Percentiles rank a stretch among this genome's conserved stretches.
Evolutionary conservation across 2,329 filamentous ascomycete genomes (phyloP).

Genomic region (Apiospora aurea): DNA sequence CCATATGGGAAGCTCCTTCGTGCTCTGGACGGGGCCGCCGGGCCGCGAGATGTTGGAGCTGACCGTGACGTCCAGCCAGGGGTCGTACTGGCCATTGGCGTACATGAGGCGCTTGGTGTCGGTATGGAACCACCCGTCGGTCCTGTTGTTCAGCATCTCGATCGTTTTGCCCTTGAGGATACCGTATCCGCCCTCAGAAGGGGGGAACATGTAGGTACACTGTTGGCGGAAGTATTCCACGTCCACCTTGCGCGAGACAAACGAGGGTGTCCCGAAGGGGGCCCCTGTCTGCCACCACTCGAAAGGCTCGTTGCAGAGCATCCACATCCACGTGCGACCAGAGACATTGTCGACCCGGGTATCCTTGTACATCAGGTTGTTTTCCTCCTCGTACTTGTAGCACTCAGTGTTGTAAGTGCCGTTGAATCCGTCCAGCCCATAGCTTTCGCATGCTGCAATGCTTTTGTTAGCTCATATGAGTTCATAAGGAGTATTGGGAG

Average conservation of each 20-base stretch:
- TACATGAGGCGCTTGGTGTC: conserved; percentile 47
- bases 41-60: conserved; percentile 45
- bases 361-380: conserved; percentile 49
- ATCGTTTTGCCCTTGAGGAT: conserved; percentile 42
- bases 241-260: conserved; percentile 48
- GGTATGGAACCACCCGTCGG: conserved; percentile 51
- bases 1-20: conserved; percentile 41
- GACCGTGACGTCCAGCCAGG: conserved; percentile 50
- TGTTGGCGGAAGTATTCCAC: conserved; percentile 49
- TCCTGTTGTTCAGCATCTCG: conserved; percentile 44
- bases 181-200: conserved; percentile 43
- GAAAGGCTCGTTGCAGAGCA: conserved; percentile 60
- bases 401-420: conserved; percentile 54
- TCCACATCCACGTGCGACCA: conserved; percentile 63
- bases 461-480: neutral
- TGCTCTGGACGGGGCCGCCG: conserved; percentile 46
- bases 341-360: conserved; percentile 46
- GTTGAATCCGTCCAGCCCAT: conserved; percentile 49
- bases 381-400: conserved; percentile 53
- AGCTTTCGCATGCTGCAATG: conserved; percentile 42
- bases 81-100: conserved; percentile 49
- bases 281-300: conserved; percentile 54
- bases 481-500: no score
- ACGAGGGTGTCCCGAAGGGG: conserved; percentile 48
- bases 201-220: conserved; percentile 55